Base-by-base conservation (phyloP, 768 basidiomycete genomes). In the Amanita pallidorosea region DNA sequence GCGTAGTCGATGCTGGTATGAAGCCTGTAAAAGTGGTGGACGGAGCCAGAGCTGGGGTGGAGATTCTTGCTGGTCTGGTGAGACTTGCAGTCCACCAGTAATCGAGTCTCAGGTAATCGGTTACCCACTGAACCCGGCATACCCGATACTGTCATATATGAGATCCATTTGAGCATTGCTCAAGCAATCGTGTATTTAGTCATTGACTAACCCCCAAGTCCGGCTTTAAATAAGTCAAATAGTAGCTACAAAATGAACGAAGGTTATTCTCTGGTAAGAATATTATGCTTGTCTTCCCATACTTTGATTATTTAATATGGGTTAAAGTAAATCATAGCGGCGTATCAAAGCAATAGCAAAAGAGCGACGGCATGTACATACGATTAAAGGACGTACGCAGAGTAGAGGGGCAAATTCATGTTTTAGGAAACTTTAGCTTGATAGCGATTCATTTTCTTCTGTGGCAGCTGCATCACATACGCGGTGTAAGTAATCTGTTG, bases 1-100 rank as follows among this genome's bases (percentile, higher is more conserved):
- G 61, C 9, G 64, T 65, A 17, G 47, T 45, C 7, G 64, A 63
- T 12, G 63, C 58, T n/a, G 64, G 62, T 17, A 54, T 61, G 9
- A 34, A 29, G 5, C 51, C 60, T 22, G 62, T 68, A 13, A 54
- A 53, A 7, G 64, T 69, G 5, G 64, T 68, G 6, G 70, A 70
- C 55, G 70, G 69, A 2, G 67, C 65, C 31, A 71, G 67, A 57
- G 67, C 67, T 23, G 69, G 68, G 2, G 61, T 68, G 2, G 64
- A 66, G 49, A 55, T 68, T 47, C 54, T 69, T 7, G 63, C 66
- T 7, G 63, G 62, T 2, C 52, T 69, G 38, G 64, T 63, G n/a
- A 57, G 67, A 42, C 54, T n/a, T n/a, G n/a, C n/a, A n/a, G n/a
- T n/a, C n/a, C n/a, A n/a, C n/a, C n/a, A n/a, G n/a, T n/a, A n/a